Conservation (phyloP, 2,329 filamentous ascomycete species). For the Sporothrix inflata region DNA sequence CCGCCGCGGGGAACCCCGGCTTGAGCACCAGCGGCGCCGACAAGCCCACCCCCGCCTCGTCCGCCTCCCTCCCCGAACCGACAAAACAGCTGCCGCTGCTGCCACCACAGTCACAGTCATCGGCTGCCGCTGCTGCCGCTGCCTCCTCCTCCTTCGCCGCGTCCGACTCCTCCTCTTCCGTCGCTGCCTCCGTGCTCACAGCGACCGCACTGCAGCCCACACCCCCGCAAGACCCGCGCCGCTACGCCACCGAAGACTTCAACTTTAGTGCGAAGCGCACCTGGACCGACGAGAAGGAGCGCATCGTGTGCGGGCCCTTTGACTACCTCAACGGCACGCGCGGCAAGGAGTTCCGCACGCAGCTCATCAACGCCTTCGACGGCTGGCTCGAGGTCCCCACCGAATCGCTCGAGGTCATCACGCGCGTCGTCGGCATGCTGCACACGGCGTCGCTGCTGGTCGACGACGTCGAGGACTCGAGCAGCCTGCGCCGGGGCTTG, state of each 20-base stretch:
- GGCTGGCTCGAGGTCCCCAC: constrained; percentile 75
- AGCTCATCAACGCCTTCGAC: constrained; percentile 81
- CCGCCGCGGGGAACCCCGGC: background rate
- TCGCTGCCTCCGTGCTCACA: constrained; percentile 17
- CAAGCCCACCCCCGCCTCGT: background rate
- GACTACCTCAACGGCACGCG: constrained; percentile 79
- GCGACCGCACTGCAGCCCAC: constrained; percentile 41
- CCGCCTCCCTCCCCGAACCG: background rate
- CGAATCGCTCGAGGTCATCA: constrained; percentile 72
- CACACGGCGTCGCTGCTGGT: constrained; percentile 83
- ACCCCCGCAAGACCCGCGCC: constrained; percentile 52
- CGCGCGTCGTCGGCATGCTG: constrained; percentile 79
- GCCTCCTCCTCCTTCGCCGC: background rate
- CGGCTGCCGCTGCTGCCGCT: background rate
- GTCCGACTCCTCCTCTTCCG: constrained; percentile 28
- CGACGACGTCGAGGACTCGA: constrained; percentile 83
- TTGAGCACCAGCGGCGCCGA: constrained; percentile 1
- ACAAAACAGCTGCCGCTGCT: constrained; percentile 11
- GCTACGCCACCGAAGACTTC: constrained; percentile 60
- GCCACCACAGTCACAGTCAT: background rate
- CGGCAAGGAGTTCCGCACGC: constrained; percentile 81
- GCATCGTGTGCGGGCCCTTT: constrained; percentile 75
- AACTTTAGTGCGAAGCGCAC: constrained; percentile 54
- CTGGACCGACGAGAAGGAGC: constrained; percentile 77
- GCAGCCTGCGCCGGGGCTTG: constrained; percentile 73